Percentiles rank a stretch among this genome's conserved stretches.
phyloP scores from a whole-genome alignment of 495 filamentous ascomycete genomes.

The Talaromyces borbonicus region DNA sequence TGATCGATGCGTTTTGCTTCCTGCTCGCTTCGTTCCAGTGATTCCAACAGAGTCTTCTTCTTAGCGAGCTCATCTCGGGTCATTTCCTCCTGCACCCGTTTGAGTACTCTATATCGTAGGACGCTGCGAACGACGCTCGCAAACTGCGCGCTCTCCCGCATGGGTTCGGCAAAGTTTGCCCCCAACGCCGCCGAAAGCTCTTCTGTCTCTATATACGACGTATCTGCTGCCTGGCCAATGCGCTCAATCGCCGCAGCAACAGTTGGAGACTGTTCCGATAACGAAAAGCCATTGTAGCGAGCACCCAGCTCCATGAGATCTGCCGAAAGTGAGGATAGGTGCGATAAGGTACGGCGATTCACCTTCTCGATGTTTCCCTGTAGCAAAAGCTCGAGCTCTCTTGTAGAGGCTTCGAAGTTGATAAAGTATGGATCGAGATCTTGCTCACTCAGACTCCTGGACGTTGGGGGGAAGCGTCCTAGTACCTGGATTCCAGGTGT shows the following conservation, averaged over 20 bases:
- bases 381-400: slow-evolving; percentile 75
- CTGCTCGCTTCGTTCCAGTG: slow-evolving; percentile 76
- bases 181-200: slow-evolving; percentile 76
- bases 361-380: slow-evolving; percentile 93
- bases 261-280: slow-evolving; percentile 79
- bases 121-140: slow-evolving; percentile 87
- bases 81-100: slow-evolving; percentile 95
- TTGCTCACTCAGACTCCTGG: slow-evolving; percentile 66
- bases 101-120: slow-evolving; percentile 77
- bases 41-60: slow-evolving; percentile 69
- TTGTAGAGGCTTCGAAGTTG: slow-evolving; percentile 77
- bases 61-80: slow-evolving; percentile 80
- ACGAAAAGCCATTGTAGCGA: slow-evolving; percentile 90
- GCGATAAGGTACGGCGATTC: slow-evolving; percentile 78
- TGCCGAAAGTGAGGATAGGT: slow-evolving; percentile 68
- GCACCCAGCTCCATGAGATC: slow-evolving; percentile 90
- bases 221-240: slow-evolving; percentile 88
- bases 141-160: slow-evolving; percentile 95
- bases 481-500: slow-evolving; percentile 56
- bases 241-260: slow-evolving; percentile 92
- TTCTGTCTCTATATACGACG: slow-evolving; percentile 90
- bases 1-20: slow-evolving; percentile 90
- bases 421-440: slow-evolving; percentile 94
- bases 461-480: slow-evolving; percentile 73
- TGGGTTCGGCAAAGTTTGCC: slow-evolving; percentile 88